These are phyloP conservation scores for Hericium rajendrae DNA, from an alignment of 768 basidiomycete species.

Conservation along the genomic window DNA sequence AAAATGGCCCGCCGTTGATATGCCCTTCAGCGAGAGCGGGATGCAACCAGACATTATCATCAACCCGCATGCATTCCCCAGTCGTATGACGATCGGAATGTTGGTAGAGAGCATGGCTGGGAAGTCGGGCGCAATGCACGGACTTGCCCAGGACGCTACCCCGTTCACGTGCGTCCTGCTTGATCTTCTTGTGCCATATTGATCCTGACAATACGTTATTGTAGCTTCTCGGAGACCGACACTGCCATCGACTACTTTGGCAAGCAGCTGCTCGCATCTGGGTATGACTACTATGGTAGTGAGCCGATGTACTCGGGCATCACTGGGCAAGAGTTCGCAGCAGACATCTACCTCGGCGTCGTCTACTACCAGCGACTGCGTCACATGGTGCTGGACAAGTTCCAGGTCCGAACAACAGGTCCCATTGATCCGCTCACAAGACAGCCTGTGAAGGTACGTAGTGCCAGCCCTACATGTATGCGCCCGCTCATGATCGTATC, in stretches of 20 bases:
- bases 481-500: constrained; percentile 6
- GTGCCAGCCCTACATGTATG: constrained; percentile 2
- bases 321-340: constrained; percentile 96
- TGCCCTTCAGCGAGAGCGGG: constrained; percentile 98
- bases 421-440: constrained; percentile 93
- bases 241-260: constrained; percentile 98
- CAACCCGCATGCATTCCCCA: constrained; percentile 98
- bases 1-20: constrained; percentile 96
- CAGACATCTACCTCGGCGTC: constrained; percentile 96
- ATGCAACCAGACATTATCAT: constrained; percentile 99
- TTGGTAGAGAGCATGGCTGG: constrained; percentile 99
- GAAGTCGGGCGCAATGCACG: constrained; percentile 98
- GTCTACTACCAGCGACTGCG: constrained; percentile 98
- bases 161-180: constrained; percentile 75
- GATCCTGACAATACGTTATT: constrained; percentile 3
- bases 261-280: constrained; percentile 83
- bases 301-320: constrained; percentile 99
- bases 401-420: constrained; percentile 97
- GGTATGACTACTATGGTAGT: constrained; percentile 98
- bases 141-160: constrained; percentile 95
- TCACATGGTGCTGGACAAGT: constrained; percentile 99
- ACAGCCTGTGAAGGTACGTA: constrained; percentile 79
- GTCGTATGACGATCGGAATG: constrained; percentile 99
- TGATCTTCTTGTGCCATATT: neutral
- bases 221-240: constrained; percentile 89